Evolutionary conservation across 352 stramenopile species (phyloP).

Genomic region (Phytopythium vexans): DNA sequence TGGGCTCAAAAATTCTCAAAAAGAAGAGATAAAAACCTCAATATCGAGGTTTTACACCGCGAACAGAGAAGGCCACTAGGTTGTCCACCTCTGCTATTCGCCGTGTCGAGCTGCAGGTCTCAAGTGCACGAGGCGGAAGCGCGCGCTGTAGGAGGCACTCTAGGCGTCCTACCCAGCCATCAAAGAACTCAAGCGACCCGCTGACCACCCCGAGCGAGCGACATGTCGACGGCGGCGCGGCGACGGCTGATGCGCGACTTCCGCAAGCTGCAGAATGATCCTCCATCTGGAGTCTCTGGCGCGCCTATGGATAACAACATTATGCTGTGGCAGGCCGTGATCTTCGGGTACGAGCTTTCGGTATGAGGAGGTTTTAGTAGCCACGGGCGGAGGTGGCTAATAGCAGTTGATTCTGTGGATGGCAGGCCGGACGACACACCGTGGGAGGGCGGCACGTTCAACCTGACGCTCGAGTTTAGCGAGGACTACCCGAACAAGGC

Average conservation of each 20-base stretch:
- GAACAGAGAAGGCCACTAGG: too few relatives aligned
- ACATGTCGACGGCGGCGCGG: slow-evolving; percentile 94
- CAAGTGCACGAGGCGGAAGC: background rate
- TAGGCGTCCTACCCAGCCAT: too few relatives aligned
- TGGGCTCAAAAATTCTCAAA: too few relatives aligned
- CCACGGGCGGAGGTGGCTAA: background rate
- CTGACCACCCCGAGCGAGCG: background rate
- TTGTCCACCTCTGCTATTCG: too few relatives aligned
- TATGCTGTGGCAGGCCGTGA: slow-evolving; percentile 94
- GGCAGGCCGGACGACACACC: slow-evolving; percentile 97
- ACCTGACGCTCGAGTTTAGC: slow-evolving; percentile 98
- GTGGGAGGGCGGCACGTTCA: slow-evolving; percentile 99
- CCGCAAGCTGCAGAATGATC: slow-evolving; percentile 97
- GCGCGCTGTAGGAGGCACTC: too few relatives aligned
- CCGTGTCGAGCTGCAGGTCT: slow-evolving; percentile 11
- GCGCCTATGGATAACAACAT: slow-evolving; percentile 99
- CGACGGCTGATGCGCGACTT: slow-evolving; percentile 98
- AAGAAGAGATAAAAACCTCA: too few relatives aligned
- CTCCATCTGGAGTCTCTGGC: slow-evolving; percentile 95
- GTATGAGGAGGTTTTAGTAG: background rate
- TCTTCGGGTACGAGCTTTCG: slow-evolving; percentile 69
- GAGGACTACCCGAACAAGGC: slow-evolving; percentile 99
- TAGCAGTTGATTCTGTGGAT: slow-evolving; percentile 1
- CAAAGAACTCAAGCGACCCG: background rate
- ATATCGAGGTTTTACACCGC: too few relatives aligned